A percentile compares a stretch with the other conserved stretches of the same genome.
These are phyloP conservation scores for Pinus tabuliformis DNA, from an alignment of 75 land plant genomes.

Conservation along the genomic window DNA sequence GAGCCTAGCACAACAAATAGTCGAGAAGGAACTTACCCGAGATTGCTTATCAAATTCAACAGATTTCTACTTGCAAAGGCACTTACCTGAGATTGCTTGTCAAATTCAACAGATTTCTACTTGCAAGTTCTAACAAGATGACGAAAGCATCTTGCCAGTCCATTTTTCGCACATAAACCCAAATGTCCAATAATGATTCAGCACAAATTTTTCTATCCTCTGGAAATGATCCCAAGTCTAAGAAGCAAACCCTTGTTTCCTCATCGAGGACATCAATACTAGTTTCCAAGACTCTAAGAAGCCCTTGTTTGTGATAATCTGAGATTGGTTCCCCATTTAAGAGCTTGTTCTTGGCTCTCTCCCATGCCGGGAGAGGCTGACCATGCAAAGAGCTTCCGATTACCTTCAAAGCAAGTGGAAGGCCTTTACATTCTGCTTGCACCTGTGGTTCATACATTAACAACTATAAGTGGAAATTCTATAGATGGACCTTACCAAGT, in stretches of 20 bases:
- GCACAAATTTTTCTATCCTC: constrained; percentile 58
- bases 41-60: constrained; percentile 40
- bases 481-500: too few relatives aligned
- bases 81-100: too few relatives aligned
- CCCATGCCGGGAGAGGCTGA: constrained; percentile 36
- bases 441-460: constrained; percentile 15
- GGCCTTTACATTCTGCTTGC: constrained; percentile 55
- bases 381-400: constrained; percentile 51
- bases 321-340: constrained; percentile 36
- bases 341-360: constrained; percentile 36
- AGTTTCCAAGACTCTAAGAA: constrained; percentile 34
- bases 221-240: constrained; percentile 59
- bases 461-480: too few relatives aligned
- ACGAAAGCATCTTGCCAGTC: constrained; percentile 54
- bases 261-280: constrained; percentile 12
- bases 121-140: constrained; percentile 44
- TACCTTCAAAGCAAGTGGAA: constrained; percentile 65
- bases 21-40: neutral
- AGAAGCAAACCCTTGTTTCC: constrained; percentile 43
- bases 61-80: constrained; percentile 5
- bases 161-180: constrained; percentile 50
- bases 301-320: constrained; percentile 42
- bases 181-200: constrained; percentile 45
- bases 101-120: constrained; percentile 20
- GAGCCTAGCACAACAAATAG: neutral